Evolutionary conservation across 495 filamentous ascomycete genomes (phyloP).

Genomic region (Penicillium bovifimosum): DNA sequence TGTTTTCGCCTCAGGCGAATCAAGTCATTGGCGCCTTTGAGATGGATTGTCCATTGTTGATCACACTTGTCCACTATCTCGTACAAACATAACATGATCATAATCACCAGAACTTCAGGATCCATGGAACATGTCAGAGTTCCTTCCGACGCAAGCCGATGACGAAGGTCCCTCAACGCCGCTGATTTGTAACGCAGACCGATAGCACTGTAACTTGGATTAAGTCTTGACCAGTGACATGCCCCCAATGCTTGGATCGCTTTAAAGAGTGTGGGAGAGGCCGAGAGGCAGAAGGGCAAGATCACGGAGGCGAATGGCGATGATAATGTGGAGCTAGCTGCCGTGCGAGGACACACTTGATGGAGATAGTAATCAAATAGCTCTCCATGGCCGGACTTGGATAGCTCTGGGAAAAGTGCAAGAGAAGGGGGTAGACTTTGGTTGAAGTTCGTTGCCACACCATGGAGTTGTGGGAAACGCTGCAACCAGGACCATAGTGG

Average conservation of each 20-base stretch:
- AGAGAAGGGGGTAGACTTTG: conserved; percentile 11
- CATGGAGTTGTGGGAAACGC: background rate
- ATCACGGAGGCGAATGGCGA: conserved; percentile 42
- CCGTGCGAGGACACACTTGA: conserved; percentile 40
- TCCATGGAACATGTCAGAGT: conserved; percentile 22
- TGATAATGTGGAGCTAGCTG: conserved; percentile 28
- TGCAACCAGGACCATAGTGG: conserved; percentile 2
- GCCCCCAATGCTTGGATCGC: conserved; percentile 39
- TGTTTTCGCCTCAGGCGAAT: conserved; percentile 35
- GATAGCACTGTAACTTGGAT: conserved; percentile 26
- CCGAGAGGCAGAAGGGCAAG: conserved; percentile 34
- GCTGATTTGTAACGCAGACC: conserved; percentile 36
- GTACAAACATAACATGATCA: conserved; percentile 45
- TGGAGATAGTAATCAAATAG: conserved; percentile 43
- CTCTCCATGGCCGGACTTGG: conserved; percentile 22
- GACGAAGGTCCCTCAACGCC: conserved; percentile 35
- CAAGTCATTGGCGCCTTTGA: conserved; percentile 40
- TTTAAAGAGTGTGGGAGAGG: conserved; percentile 33
- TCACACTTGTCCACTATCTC: conserved; percentile 45
- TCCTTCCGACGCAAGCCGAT: conserved; percentile 25
- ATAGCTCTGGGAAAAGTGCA: conserved; percentile 28
- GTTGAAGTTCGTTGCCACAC: background rate
- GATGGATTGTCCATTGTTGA: conserved; percentile 40
- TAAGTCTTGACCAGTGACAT: conserved; percentile 32
- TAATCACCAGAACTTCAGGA: conserved; percentile 37